Conservation (phyloP, 2,329 filamentous ascomycete genomes). For the Juglanconis oblonga region DNA sequence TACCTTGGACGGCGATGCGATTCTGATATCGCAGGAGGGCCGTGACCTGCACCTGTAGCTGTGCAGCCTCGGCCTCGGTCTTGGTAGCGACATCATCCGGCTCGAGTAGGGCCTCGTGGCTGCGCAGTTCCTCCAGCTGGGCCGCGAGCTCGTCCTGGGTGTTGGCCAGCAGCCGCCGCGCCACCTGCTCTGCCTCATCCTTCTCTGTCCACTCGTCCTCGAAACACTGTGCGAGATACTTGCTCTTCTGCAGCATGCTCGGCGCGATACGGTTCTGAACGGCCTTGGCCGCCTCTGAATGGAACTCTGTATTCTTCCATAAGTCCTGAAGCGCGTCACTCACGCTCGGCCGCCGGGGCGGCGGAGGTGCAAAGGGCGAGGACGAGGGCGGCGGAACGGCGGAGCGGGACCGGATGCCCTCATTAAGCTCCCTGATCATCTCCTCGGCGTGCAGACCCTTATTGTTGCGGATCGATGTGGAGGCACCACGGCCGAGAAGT, state of each 20-base stretch:
- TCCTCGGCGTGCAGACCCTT: conserved; percentile 82
- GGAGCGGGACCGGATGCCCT: conserved; percentile 61
- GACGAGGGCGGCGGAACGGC: conserved; percentile 69
- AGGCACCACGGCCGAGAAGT: conserved; percentile 74
- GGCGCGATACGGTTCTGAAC: conserved; percentile 68
- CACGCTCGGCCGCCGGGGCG: conserved; percentile 53
- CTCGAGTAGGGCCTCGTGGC: conserved; percentile 47
- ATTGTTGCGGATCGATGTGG: conserved; percentile 77
- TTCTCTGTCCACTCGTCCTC: conserved; percentile 76
- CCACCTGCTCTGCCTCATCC: conserved; percentile 66
- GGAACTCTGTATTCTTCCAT: conserved; percentile 16
- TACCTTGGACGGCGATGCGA: conserved; percentile 48
- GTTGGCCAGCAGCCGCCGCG: conserved; percentile 61
- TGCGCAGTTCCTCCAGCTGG: conserved; percentile 52
- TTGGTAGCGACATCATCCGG: conserved; percentile 51
- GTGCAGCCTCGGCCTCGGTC: conserved; percentile 48
- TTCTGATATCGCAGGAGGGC: conserved; percentile 45
- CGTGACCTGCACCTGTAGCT: conserved; percentile 35
- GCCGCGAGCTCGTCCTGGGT: conserved; percentile 66
- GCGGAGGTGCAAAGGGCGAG: conserved; percentile 64
- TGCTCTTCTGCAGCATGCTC: conserved; percentile 69
- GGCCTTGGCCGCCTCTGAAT: conserved; percentile 63
- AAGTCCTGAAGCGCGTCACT: conserved; percentile 45
- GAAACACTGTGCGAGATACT: conserved; percentile 66
- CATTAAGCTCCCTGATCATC: conserved; percentile 74